Evolutionary conservation across 2,329 filamentous ascomycete genomes (phyloP).

Genomic region (Aulographum hederae): DNA sequence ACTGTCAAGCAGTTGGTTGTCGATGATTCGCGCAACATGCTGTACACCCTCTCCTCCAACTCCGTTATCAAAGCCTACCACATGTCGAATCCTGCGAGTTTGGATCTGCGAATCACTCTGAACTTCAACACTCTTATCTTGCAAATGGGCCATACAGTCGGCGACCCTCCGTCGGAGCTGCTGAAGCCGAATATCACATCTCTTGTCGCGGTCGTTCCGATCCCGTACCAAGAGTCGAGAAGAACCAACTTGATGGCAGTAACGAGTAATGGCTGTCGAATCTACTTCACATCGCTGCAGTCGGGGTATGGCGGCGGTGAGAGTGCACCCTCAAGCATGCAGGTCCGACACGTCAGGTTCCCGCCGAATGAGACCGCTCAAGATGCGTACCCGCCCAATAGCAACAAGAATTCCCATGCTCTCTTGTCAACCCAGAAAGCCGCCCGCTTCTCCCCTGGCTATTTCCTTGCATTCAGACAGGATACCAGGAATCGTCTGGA

Average conservation of each 20-base stretch:
- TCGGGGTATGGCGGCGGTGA: constrained; percentile 43
- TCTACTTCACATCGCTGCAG: constrained; percentile 82
- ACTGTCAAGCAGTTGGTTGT: constrained; percentile 63
- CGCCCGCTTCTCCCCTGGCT: constrained; percentile 60
- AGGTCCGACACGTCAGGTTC: constrained; percentile 92
- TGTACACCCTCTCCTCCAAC: constrained; percentile 77
- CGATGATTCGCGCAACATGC: constrained; percentile 70
- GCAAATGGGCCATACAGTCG: constrained; percentile 73
- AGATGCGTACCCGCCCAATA: constrained; percentile 2
- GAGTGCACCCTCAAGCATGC: constrained; percentile 73
- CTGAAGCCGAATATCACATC: constrained; percentile 48
- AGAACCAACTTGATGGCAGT: constrained; percentile 80
- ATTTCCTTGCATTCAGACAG: constrained; percentile 70
- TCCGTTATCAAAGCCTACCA: constrained; percentile 88
- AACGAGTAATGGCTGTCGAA: constrained; percentile 74
- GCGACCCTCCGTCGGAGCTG: constrained; percentile 48
- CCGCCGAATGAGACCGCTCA: constrained; percentile 40
- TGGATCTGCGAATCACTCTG: constrained; percentile 37
- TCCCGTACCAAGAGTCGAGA: constrained; percentile 59
- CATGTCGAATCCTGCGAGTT: constrained; percentile 43
- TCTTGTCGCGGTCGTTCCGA: constrained; percentile 77
- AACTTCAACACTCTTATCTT: constrained; percentile 34
- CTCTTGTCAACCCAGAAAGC: constrained; percentile 18
- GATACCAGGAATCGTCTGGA: constrained; percentile 45
- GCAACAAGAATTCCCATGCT: constrained; percentile 15